Percentiles rank a stretch among this genome's conserved stretches.
Evolutionary conservation across 345 rosid genomes (phyloP).

Genomic region (Nephelium lappaceum): DNA sequence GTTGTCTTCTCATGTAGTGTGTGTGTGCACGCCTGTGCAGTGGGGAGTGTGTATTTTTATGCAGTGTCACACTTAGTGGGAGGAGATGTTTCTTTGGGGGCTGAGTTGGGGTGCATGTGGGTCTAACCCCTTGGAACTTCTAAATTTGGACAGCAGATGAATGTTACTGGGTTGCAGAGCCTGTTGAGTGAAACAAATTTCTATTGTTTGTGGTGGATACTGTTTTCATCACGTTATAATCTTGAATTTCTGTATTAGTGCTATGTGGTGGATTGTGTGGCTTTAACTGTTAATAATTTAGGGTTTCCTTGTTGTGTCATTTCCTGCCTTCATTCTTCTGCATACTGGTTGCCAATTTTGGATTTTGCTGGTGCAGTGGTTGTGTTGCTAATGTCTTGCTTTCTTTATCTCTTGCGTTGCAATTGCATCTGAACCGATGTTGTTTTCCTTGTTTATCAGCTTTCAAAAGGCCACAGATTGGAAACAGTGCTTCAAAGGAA

Average conservation of each 20-base stretch:
- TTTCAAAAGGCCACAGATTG: conserved; percentile 31
- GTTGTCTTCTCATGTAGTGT: not conserved
- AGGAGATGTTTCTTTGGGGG: too few species aligned
- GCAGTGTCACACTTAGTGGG: too few species aligned
- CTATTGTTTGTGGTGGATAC: not conserved
- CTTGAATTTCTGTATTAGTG: not conserved
- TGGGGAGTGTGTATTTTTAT: not conserved
- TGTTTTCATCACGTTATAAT: not conserved
- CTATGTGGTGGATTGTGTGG: not conserved
- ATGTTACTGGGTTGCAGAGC: not conserved
- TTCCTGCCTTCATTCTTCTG: too few species aligned
- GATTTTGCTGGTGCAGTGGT: not conserved
- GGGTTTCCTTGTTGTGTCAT: not conserved
- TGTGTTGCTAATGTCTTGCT: not conserved
- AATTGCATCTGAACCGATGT: not conserved
- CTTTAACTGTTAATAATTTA: not conserved
- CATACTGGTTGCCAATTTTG: not conserved
- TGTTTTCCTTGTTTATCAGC: conserved; percentile 28
- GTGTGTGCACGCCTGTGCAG: not conserved
- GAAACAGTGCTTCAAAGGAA: conserved; percentile 21
- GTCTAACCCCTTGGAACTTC: not conserved
- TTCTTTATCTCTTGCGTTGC: not conserved
- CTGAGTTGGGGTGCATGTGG: too few species aligned
- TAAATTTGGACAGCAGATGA: not conserved
- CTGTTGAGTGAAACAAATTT: not conserved